phyloP scores from a whole-genome alignment of 441 rosid genomes.

The Croton laevigatus region DNA sequence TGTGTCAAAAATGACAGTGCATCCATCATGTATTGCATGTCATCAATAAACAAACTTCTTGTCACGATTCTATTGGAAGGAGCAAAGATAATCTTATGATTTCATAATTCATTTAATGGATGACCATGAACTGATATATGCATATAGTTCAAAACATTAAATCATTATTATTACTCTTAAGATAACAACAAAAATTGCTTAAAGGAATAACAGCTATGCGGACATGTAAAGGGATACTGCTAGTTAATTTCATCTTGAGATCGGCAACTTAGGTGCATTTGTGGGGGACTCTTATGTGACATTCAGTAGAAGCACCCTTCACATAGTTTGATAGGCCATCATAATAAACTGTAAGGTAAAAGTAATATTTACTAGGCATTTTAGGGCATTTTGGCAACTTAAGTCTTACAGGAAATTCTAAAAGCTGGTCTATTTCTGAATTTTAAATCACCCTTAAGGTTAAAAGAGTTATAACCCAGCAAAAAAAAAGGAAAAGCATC shows the following conservation, averaged over 20 bases:
- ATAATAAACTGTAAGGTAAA: background rate
- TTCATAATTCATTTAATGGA: conserved; percentile 1
- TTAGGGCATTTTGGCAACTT: background rate
- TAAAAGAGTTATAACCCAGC: background rate
- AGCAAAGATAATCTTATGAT: background rate
- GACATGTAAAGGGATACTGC: background rate
- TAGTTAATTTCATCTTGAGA: background rate
- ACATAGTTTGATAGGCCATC: background rate
- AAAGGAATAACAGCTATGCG: background rate
- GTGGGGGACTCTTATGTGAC: background rate
- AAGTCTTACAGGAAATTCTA: background rate
- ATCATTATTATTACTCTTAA: background rate
- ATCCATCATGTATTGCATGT: too few relatives aligned
- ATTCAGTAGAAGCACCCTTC: background rate
- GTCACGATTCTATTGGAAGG: background rate
- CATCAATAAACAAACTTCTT: background rate
- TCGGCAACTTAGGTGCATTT: background rate
- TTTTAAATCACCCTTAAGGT: background rate
- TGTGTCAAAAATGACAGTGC: too few relatives aligned
- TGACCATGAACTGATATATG: background rate
- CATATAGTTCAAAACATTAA: background rate
- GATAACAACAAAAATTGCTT: background rate
- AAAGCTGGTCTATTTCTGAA: background rate
- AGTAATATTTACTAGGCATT: background rate
- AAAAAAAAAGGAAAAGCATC: background rate